Evolutionary conservation across 2,329 filamentous ascomycete genomes (phyloP).

Genomic region (Epichloe typhina): DNA sequence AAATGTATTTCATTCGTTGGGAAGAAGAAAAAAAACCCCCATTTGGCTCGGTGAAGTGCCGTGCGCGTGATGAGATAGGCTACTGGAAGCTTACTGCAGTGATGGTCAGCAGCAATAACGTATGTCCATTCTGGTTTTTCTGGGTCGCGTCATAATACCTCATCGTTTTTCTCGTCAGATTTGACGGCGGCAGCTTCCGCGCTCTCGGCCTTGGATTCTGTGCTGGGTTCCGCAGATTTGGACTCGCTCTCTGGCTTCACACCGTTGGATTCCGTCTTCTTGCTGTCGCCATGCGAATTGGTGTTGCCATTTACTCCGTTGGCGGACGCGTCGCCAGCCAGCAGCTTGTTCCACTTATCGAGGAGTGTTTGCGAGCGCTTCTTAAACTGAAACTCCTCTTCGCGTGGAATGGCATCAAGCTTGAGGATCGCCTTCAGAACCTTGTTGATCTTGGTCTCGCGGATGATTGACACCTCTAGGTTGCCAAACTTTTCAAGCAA

Average conservation of each 20-base stretch:
- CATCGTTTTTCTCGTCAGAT: constrained; percentile 14
- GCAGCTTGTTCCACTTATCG: constrained; percentile 77
- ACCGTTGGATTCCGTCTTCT: constrained; percentile 23
- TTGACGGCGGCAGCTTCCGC: constrained; percentile 6
- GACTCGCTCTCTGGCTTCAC: constrained; percentile 20
- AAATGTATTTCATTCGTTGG: not conserved
- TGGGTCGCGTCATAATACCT: constrained; percentile 16
- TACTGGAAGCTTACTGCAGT: not conserved
- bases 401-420: constrained; percentile 69
- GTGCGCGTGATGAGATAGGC: not conserved
- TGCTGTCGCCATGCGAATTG: constrained; percentile 4
- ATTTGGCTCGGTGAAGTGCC: not conserved
- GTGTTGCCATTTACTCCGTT: constrained; percentile 36
- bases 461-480: constrained; percentile 80
- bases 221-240: constrained; percentile 4
- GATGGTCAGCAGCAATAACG: not conserved
- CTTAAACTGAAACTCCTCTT: constrained; percentile 85
- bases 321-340: constrained; percentile 44
- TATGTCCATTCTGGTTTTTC: not conserved
- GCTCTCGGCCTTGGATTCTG: constrained; percentile 7
- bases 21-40: not conserved
- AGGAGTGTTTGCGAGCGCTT: constrained; percentile 65
- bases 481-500: constrained; percentile 71
- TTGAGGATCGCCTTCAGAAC: constrained; percentile 91
- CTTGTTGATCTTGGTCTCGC: constrained; percentile 94